Conservation (phyloP, 345 rosid species). For the Bruguiera sexangula region DNA sequence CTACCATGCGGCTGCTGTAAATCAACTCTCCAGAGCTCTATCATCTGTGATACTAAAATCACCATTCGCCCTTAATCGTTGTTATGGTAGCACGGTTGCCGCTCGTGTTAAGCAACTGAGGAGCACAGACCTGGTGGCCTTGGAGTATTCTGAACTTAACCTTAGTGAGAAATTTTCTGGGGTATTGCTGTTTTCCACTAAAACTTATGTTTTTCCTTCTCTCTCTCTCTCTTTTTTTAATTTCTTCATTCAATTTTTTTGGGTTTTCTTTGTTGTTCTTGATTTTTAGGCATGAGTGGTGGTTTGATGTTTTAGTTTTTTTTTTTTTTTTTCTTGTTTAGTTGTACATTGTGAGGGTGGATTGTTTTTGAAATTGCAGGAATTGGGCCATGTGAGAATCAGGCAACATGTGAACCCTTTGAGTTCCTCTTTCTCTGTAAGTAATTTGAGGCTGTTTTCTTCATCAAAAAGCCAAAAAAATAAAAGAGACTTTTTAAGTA, state of each 20-base stretch:
- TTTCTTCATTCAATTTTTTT: not conserved
- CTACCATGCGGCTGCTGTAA: not conserved
- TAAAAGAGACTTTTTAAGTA: not conserved
- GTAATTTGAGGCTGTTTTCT: slow-evolving; percentile 13
- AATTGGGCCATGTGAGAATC: slow-evolving; percentile 69
- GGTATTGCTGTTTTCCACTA: slow-evolving; percentile 27
- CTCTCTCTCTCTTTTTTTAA: not conserved
- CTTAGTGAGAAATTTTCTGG: slow-evolving; percentile 52
- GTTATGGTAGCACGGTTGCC: slow-evolving; percentile 3
- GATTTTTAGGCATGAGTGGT: not conserved
- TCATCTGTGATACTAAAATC: slow-evolving; percentile 15
- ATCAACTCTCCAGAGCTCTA: slow-evolving; percentile 16
- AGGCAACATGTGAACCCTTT: slow-evolving; percentile 97
- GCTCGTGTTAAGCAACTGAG: slow-evolving; percentile 32
- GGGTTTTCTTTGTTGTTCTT: not conserved
- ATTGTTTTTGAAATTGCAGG: slow-evolving; percentile 39
- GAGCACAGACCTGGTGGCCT: slow-evolving; percentile 63
- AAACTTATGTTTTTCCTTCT: not conserved
- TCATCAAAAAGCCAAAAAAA: no score
- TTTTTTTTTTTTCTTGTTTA: not conserved
- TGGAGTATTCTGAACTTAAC: slow-evolving; percentile 78
- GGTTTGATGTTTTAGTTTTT: not conserved
- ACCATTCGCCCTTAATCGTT: slow-evolving; percentile 3
- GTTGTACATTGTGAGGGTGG: not conserved
- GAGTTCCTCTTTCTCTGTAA: slow-evolving; percentile 70